Evolutionary conservation across 2,329 filamentous ascomycete genomes (phyloP), one percentile per base, ranked within the genome.

Genomic region (Alternaria consortialis): DNA sequence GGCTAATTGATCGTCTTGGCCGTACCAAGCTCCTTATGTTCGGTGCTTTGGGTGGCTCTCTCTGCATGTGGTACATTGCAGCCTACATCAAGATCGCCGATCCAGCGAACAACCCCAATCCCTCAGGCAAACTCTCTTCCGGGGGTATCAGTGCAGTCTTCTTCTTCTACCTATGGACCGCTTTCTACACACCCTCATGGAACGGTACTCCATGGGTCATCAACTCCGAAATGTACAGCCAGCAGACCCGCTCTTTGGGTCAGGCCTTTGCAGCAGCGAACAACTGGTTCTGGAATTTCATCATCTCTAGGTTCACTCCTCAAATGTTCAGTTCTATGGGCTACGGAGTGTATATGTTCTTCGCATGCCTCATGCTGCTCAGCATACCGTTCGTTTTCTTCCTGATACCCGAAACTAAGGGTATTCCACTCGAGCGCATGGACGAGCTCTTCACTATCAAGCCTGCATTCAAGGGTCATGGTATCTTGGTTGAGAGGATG

Each of bases 191-290:
- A 0, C 89, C 81, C 2, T 79, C 86, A 0, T 91, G 89, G 89
- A 91, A 91, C 74, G 89, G 89, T 5, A 91, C 88, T 0, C 90
- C 90, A 0, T 93, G 91, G 91, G 89, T 93, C 31, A 79, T 91
- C 72, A 92, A 91, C 81, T 77, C 75, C 0, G 90, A 93, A 77
- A 92, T 93, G 84, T 93, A 92, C 76, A 87, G 90, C 72, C 86
- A 88, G 65, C 89, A 89, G 77, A 87, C 87, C 15, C 84, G 89
- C 4, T 69, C 67, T 20, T 53, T 93, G 0, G 90, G 90, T 2
- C 90, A 92, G 73, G 58, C 61, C 4, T 66, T 56, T 36, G 56
- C 56, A 7, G 52, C 56, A 0, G 87, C 87, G 15, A 89, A 86
- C 79, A 92, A 92, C 78, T 92, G 90, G 90, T 84, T 89, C 69